Evolutionary conservation across 345 rosid species (phyloP).

Genomic region (Eucalyptus marginata): DNA sequence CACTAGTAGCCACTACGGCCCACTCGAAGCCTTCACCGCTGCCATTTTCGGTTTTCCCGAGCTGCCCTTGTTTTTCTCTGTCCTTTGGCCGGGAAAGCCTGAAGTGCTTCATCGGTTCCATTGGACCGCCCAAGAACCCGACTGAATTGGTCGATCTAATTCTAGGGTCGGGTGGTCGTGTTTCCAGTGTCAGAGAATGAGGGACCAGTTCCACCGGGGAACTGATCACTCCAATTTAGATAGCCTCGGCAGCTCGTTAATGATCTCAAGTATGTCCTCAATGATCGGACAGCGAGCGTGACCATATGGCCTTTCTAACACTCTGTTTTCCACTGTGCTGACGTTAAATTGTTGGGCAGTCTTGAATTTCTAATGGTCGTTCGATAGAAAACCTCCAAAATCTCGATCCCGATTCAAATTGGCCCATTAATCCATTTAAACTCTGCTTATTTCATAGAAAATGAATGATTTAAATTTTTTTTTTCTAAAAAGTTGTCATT

Average conservation of each 20-base stretch:
- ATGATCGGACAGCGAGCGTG: neutral
- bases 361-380: neutral
- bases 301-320: neutral
- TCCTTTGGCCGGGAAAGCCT: neutral
- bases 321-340: neutral
- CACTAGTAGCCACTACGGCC: neutral
- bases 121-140: neutral
- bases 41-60: neutral
- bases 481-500: too few relatives aligned
- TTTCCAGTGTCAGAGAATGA: rapidly evolving
- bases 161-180: rapidly evolving
- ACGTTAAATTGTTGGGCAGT: neutral
- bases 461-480: too few relatives aligned
- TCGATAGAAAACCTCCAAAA: neutral
- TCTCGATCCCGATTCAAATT: neutral
- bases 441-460: too few relatives aligned
- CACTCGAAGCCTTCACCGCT: neutral
- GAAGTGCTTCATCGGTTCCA: neutral
- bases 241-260: neutral
- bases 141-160: too few relatives aligned
- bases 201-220: too few relatives aligned
- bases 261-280: neutral
- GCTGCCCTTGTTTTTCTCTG: neutral
- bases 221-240: rapidly evolving
- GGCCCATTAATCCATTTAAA: too few relatives aligned